Evolutionary conservation across 2,329 filamentous ascomycete species (phyloP).

Genomic region (Arthrobotrys megalospora): DNA sequence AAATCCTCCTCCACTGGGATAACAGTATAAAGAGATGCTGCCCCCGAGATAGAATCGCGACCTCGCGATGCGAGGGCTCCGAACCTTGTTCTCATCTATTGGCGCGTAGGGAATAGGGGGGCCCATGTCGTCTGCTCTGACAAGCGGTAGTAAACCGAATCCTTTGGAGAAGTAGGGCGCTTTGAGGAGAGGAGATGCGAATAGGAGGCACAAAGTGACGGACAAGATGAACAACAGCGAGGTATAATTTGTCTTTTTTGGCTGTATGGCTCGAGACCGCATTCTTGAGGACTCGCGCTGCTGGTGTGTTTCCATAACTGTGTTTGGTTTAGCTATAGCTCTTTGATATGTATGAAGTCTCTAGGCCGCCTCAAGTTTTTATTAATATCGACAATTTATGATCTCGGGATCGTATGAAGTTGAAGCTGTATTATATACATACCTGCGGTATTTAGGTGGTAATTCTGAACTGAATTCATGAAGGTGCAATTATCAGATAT

Average conservation of each 20-base stretch:
- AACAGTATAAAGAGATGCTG: constrained; percentile 23
- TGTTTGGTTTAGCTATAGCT: constrained; percentile 5
- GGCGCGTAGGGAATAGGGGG: not conserved
- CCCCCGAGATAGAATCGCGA: constrained; percentile 23
- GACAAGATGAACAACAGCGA: constrained; percentile 31
- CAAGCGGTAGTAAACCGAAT: constrained; percentile 13
- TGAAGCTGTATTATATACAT: not conserved
- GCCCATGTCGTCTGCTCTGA: constrained; percentile 16
- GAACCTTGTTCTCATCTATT: not conserved
- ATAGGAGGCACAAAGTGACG: constrained; percentile 8
- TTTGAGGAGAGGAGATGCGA: constrained; percentile 19
- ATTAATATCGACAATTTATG: constrained; percentile 7
- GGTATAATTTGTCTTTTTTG: constrained; percentile 28
- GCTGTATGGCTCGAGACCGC: constrained; percentile 21
- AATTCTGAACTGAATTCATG: too few species aligned
- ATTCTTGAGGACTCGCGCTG: constrained; percentile 27
- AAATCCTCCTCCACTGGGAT: constrained; percentile 25
- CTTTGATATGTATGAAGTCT: constrained; percentile 1
- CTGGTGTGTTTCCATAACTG: constrained; percentile 12
- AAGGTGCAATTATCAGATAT: not conserved
- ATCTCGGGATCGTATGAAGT: not conserved
- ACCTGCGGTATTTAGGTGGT: not conserved
- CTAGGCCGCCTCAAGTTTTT: constrained; percentile 1
- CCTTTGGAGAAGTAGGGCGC: constrained; percentile 13
- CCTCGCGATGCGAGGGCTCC: constrained; percentile 1